These are phyloP conservation scores for Amanita muscaria DNA, from an alignment of 768 basidiomycete genomes.

Conservation along the genomic window DNA sequence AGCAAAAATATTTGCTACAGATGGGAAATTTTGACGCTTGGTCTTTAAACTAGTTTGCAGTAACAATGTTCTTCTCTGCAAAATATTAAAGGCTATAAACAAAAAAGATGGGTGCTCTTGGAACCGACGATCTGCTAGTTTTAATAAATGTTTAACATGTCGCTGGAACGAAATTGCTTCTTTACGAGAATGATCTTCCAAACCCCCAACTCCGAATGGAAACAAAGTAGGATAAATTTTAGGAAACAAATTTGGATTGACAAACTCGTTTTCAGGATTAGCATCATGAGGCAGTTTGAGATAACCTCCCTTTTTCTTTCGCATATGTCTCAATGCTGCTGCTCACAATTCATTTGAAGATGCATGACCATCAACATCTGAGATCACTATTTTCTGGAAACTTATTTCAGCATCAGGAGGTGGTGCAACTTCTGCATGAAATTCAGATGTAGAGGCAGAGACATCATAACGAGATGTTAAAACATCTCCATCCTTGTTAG, in stretches of 20 bases:
- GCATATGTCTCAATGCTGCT: neutral
- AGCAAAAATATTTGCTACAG: neutral
- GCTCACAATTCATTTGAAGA: neutral
- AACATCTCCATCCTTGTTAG: no score
- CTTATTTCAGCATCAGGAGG: no score
- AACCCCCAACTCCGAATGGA: constrained; percentile 35
- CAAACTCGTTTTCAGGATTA: constrained; percentile 26
- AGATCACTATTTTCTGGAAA: neutral
- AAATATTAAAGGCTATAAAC: constrained; percentile 32
- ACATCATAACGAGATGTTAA: no score
- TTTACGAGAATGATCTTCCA: constrained; percentile 27
- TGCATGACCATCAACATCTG: neutral
- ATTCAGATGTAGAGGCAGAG: no score
- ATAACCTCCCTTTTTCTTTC: neutral
- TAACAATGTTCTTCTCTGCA: constrained; percentile 25
- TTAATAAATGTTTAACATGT: constrained; percentile 17
- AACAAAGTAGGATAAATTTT: constrained; percentile 34
- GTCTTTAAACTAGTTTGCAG: constrained; percentile 26
- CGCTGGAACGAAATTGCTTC: no score
- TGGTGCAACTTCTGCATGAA: no score
- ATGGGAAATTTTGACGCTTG: constrained; percentile 6
- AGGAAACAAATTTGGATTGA: constrained; percentile 29
- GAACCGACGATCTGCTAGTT: constrained; percentile 23
- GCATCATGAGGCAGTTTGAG: constrained; percentile 23
- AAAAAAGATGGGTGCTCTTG: constrained; percentile 32